Percentiles rank a stretch among this genome's conserved stretches.
Evolutionary conservation across 345 rosid genomes (phyloP).

Genomic region (Pistacia integerrima): DNA sequence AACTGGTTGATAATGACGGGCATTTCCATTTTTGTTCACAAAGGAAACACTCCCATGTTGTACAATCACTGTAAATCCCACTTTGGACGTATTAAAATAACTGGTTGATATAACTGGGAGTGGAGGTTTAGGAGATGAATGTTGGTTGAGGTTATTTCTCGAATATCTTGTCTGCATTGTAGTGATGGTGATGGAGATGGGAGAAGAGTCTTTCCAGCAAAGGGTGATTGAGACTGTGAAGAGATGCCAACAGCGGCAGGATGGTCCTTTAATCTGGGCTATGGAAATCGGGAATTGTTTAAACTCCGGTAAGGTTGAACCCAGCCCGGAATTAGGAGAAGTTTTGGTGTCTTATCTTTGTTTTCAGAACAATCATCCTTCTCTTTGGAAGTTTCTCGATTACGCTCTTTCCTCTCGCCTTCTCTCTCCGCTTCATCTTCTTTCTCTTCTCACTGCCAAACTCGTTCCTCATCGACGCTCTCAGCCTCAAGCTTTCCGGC

Average conservation of each 20-base stretch:
- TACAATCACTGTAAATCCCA: too few relatives aligned
- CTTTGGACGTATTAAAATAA: too few relatives aligned
- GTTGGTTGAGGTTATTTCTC: too few relatives aligned
- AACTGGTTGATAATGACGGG: too few relatives aligned
- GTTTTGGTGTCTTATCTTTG: slow-evolving; percentile 47
- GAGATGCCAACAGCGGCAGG: slow-evolving; percentile 24
- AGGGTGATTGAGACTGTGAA: slow-evolving; percentile 26
- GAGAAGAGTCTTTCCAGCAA: slow-evolving; percentile 14
- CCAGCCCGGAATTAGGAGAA: slow-evolving; percentile 46
- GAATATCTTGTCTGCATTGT: too few relatives aligned
- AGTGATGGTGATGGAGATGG: not conserved
- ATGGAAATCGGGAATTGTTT: slow-evolving; percentile 43
- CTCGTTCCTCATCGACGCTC: slow-evolving; percentile 49
- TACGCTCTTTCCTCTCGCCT: slow-evolving; percentile 45
- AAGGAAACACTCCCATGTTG: too few relatives aligned
- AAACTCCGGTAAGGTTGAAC: not conserved
- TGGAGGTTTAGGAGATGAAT: too few relatives aligned
- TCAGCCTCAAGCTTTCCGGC: slow-evolving; percentile 58
- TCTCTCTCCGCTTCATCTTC: slow-evolving; percentile 50
- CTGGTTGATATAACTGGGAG: too few relatives aligned
- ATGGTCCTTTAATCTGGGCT: slow-evolving; percentile 34
- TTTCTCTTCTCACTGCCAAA: slow-evolving; percentile 52
- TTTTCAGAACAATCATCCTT: slow-evolving; percentile 46
- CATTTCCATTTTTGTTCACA: too few relatives aligned
- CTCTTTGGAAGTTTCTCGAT: slow-evolving; percentile 58